phyloP scores from a whole-genome alignment of 805 yeast species.

The Kuraishia ogatae region DNA sequence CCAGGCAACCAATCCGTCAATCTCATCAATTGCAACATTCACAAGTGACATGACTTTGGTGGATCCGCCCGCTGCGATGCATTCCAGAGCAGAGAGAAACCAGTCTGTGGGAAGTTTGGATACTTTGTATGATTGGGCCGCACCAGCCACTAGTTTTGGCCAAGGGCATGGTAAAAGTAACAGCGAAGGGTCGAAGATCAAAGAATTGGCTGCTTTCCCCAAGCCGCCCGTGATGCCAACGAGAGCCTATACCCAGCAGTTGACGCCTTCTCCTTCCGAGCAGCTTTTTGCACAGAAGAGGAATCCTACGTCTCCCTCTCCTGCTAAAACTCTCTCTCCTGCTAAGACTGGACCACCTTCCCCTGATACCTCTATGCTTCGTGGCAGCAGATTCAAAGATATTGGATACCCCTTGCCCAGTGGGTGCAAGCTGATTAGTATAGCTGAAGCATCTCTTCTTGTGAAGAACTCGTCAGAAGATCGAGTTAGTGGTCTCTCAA shows the following conservation, averaged over 20 bases:
- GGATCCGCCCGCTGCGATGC: background rate
- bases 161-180: background rate
- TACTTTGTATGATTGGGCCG: background rate
- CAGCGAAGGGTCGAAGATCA: background rate
- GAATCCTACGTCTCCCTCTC: background rate
- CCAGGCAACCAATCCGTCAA: background rate
- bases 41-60: background rate
- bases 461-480: conserved; percentile 1
- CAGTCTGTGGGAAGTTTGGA: background rate
- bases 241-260: background rate
- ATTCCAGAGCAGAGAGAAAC: background rate
- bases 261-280: background rate
- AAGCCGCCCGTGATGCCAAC: background rate
- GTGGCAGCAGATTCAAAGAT: conserved; percentile 2
- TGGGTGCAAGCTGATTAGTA: background rate
- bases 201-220: background rate
- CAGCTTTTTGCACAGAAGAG: background rate
- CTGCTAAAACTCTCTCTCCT: background rate
- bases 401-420: background rate
- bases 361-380: background rate
- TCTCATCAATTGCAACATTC: background rate
- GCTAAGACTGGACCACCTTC: background rate
- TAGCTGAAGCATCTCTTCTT: background rate
- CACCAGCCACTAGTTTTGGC: background rate
- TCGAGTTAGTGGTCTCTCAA: conserved; percentile 17